Evolutionary conservation across 345 rosid species (phyloP).

Genomic region (Sisymbrium irio): DNA sequence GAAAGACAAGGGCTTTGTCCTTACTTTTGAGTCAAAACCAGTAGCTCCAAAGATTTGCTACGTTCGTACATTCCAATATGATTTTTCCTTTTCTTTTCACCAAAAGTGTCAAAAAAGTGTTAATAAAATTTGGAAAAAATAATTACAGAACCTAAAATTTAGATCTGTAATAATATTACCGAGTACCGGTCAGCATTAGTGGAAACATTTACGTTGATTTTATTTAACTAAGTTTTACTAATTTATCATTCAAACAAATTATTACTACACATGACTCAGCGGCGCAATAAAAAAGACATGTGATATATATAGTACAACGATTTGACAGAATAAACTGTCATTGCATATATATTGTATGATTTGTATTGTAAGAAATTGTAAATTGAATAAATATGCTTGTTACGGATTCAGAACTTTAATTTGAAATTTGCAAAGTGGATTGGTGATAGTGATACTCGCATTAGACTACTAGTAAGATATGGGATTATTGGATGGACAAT

Average conservation of each 20-base stretch:
- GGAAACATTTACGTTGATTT: background rate
- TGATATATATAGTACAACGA: background rate
- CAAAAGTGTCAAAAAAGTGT: no score
- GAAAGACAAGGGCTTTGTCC: background rate
- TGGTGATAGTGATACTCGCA: background rate
- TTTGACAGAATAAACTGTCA: background rate
- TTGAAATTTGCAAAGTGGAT: background rate
- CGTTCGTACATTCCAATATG: background rate
- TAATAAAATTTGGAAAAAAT: background rate
- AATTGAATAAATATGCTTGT: background rate
- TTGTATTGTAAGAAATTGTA: background rate
- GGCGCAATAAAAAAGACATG: background rate
- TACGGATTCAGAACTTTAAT: background rate
- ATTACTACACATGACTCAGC: conserved; percentile 6
- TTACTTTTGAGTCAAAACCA: conserved; percentile 21
- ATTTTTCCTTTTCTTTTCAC: background rate
- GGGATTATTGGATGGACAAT: background rate
- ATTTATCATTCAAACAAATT: background rate
- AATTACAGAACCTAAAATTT: no score
- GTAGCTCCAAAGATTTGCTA: conserved; percentile 1
- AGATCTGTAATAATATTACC: no score
- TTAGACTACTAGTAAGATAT: background rate
- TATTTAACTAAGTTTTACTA: background rate
- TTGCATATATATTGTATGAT: background rate
- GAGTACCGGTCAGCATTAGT: no score